Base-by-base conservation (phyloP, 805 yeast species). In the Cyberlindnera suaveolens region DNA sequence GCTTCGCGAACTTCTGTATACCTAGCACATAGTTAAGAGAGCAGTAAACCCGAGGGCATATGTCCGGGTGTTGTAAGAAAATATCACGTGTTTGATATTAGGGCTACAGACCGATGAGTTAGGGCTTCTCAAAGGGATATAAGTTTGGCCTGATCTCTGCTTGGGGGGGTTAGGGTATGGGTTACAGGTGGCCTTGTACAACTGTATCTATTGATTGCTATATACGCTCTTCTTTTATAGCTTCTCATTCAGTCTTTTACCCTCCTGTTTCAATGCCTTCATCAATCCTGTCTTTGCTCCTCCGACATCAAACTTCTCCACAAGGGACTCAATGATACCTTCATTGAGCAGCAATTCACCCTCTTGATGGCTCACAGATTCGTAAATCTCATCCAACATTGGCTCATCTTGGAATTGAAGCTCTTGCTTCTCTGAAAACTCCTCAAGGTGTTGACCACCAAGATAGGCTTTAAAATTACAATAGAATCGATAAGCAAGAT, bases 391-490 rank as follows among this genome's bases (percentile, higher is more conserved):
- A 13, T 63, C 60, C 27, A 74, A 40, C 10, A 61, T 56, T 4
- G 53, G 47, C 10, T 66, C 57, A 13, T 66, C 60, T 26, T 51
- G 52, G 45, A 66, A 54, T 3, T 56, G 50, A 23, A 77, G 60
- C 44, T 73, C 72, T 33, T 67, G 52, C 14, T 58, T 64, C 23
- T 71, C 68, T n/a, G 80, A 57, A 42, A 90, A 66, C 41, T 72
- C 74, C 30, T 71, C 64, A 47, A 90, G 63, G 57, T 87, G 93
- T 48, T 71, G 67, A 5, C 86, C 84, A 0, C 96, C 96, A 34
- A 76, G 60, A 47, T 74, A 67, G 0, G 96, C 96, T 53, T 83
- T 84, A 58, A 81, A 72, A 60, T 91, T 87, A 59, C 96, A 87
- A 65, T 88, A 90, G 16, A 84, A 71, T 47, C 98, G 71, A 59